These are phyloP conservation scores for Pythium utonaiense DNA, from an alignment of 352 stramenopile species.

Conservation along the genomic window DNA sequence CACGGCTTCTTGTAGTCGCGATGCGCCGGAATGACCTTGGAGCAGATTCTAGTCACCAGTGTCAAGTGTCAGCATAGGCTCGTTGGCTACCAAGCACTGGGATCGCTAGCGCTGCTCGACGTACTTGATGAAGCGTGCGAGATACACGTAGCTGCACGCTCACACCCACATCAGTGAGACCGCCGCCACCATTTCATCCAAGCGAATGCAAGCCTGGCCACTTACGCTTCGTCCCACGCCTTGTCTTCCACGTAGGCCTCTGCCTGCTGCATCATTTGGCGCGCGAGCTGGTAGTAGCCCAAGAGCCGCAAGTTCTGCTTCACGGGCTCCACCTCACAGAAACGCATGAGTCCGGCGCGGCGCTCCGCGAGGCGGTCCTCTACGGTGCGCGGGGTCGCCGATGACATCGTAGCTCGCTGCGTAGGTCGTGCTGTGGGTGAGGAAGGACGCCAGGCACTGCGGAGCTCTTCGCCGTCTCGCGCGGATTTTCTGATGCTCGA, in stretches of 20 bases:
- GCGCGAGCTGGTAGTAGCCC: slow-evolving; percentile 69
- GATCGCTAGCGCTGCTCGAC: not conserved
- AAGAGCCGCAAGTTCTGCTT: slow-evolving; percentile 58
- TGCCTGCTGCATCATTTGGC: slow-evolving; percentile 72
- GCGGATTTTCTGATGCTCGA: not conserved
- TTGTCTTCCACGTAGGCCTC: slow-evolving; percentile 60
- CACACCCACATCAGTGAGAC: no score
- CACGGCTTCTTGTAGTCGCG: slow-evolving; percentile 50
- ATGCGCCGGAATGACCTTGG: slow-evolving; percentile 63
- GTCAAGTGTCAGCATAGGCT: not conserved
- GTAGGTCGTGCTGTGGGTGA: not conserved
- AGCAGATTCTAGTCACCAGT: slow-evolving; percentile 47
- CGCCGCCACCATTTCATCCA: no score
- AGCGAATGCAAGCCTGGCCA: not conserved
- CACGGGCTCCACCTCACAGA: slow-evolving; percentile 60
- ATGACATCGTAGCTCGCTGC: not conserved
- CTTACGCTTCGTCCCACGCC: slow-evolving; percentile 74
- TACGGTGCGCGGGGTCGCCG: slow-evolving; percentile 17
- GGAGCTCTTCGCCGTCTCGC: no score
- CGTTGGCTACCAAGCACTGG: not conserved
- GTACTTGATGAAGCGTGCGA: slow-evolving; percentile 83
- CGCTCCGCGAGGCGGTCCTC: slow-evolving; percentile 56
- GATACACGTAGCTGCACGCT: slow-evolving; percentile 84
- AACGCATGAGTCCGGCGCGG: slow-evolving; percentile 50
- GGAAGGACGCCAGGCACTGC: not conserved